Base-by-base conservation (phyloP, 1,139 yeast species). In the Yamadazyma jaroonii region DNA sequence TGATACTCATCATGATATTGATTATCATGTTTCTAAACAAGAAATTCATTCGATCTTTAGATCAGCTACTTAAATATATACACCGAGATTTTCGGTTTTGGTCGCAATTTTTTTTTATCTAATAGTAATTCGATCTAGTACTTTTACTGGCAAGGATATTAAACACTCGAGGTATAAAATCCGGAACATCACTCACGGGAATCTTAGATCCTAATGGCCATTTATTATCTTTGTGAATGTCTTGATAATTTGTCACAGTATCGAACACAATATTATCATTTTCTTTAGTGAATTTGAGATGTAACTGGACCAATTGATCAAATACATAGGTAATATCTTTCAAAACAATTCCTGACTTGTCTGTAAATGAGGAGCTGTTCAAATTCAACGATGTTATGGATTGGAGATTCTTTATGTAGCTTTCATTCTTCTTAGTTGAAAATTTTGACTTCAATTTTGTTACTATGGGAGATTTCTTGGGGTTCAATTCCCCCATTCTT, bases 171-270 rank as follows among this genome's bases (percentile, higher is more conserved):
- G 52, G 52, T 2, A 9, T 8, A 34, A 25, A 48, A 6, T 35
- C 13, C 9, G 37, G 28, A 9, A 48, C 40, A 36, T 44, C 44
- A 21, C 48, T 46, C 4, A 61, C 54, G 1, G 77, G 77, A 6
- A 71, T 64, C 34, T 58, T 57, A 6, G 60, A 53, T 0, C 76
- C 76, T 34, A 67, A 45, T 0, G 77, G 77, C 77, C 77, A 72
- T 45, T 66, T 68, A 6, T 68, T 57, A 41, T 70, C 76, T 25
- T 56, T 53, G 21, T 55, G 54, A 2, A 67, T 58, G 32, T 64
- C 72, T 34, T 55, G 58, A 66, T 72, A 69, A 37, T 59, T 58
- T 1, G 59, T 56, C 6, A 71, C 62, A 9, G 50, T 46, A 34
- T 72, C 73, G 43, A 71, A 72, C 23, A 53, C 57, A 31, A 72